These are phyloP conservation scores for Cladorrhinum sp. DNA, from an alignment of 2,329 filamentous ascomycete species.

Conservation along the genomic window DNA sequence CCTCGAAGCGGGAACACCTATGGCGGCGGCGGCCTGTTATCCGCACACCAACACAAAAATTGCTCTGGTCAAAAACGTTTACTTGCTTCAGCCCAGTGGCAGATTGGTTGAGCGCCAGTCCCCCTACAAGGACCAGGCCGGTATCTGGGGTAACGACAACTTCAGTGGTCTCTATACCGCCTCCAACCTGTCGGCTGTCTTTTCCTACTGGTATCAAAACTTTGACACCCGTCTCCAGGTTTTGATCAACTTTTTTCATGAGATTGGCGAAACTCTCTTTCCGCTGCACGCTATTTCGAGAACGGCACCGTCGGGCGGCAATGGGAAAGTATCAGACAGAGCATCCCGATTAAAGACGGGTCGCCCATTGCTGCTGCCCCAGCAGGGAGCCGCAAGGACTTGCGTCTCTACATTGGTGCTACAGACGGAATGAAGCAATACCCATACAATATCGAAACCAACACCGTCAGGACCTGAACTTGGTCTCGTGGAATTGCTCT, in stretches of 20 bases:
- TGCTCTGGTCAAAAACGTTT: constrained; percentile 14
- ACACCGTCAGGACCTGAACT: background rate
- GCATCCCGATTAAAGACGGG: constrained; percentile 14
- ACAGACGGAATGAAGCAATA: constrained; percentile 12
- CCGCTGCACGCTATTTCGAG: constrained; percentile 13
- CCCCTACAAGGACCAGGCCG: background rate
- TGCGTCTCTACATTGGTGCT: constrained; percentile 13
- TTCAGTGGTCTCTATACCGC: constrained; percentile 12
- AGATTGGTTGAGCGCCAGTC: constrained; percentile 10
- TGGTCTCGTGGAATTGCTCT: constrained; percentile 18
- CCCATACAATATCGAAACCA: constrained; percentile 7
- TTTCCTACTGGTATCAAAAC: constrained; percentile 18
- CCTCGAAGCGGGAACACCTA: constrained; percentile 10
- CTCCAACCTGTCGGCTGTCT: constrained; percentile 7
- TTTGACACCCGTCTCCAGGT: constrained; percentile 8
- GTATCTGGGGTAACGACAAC: constrained; percentile 15
- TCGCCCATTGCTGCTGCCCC: constrained; percentile 15
- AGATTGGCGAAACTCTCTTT: constrained; percentile 15
- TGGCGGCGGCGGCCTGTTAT: constrained; percentile 5
- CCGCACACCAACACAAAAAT: constrained; percentile 12
- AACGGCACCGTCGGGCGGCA: background rate
- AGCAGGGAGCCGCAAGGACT: constrained; percentile 3
- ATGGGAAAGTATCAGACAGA: constrained; percentile 7
- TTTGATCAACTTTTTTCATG: constrained; percentile 13
- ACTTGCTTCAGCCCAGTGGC: constrained; percentile 9